Evolutionary conservation across 371 early-diverging fungal species (phyloP), one percentile per base, ranked within the genome.

Genomic region (Saksenaea vasiformis): DNA sequence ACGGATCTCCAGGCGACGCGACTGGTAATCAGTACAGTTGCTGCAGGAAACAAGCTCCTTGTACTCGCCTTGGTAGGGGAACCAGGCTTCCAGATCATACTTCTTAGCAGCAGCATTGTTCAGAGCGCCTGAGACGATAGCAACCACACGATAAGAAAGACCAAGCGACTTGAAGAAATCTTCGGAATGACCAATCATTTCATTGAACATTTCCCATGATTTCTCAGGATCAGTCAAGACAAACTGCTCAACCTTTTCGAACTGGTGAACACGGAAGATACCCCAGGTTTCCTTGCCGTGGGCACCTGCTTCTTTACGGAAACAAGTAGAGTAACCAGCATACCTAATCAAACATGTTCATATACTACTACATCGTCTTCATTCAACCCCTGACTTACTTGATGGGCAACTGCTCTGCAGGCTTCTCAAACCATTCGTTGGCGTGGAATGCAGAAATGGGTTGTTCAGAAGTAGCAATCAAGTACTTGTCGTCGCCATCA

Each of bases 181-280:
- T 74, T 99, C 97, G 13, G 97, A 92, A 69, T 85, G 87, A 36
- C 71, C 75, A 59, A 99, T 91, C 99, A 99, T 99, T 66, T 95
- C 92, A 67, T 98, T 93, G 82, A 97, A 97, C 94, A 95, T 93
- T 67, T 93, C 96, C 95, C 97, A 95, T 38, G 94, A 93, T 86
- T 98, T 96, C 65, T 96, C 97, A 38, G 99, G 99, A 63, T 94
- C 93, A 26, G 96, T 93, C 72, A 99, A 78, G 39, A 96, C 93
- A 82, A 99, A 99, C 85, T 99, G 99, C 85, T 99, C 99, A 60
- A 99, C 87, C 90, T 99, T 99, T 81, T 99, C 99, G 78, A 99
- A 99, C 87, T 99, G 99, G 79, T 99, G 99, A 44, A 99, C 98
- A 65, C 99, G 91, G 92, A 99, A 99, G 66, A 99, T 93, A 62